Evolutionary conservation across 164 flowering plant genomes (phyloP).

Genomic region (Tetracentron sinense): DNA sequence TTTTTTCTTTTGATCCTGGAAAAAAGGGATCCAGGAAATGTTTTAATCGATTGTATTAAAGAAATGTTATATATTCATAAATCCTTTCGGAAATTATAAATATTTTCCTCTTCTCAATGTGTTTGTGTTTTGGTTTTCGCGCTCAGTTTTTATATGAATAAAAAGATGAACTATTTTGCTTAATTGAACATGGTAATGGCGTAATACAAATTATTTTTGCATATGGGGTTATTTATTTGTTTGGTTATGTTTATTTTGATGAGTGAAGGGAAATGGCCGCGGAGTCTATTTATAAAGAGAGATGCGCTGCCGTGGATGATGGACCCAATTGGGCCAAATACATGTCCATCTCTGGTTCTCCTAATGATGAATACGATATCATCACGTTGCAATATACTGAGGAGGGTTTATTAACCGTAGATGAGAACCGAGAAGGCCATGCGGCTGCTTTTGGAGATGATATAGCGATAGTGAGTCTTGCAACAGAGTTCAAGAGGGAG

Average conservation of each 20-base stretch:
- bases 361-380: slow-evolving; percentile 78
- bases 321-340: slow-evolving; percentile 86
- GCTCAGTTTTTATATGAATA: too few species aligned
- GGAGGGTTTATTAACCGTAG: slow-evolving; percentile 82
- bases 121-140: too few species aligned
- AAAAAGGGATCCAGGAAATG: too few species aligned
- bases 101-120: too few species aligned
- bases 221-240: background rate
- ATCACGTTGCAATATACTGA: slow-evolving; percentile 86
- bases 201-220: too few species aligned
- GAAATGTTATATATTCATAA: too few species aligned
- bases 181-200: background rate
- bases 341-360: slow-evolving; percentile 83
- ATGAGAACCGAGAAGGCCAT: slow-evolving; percentile 79
- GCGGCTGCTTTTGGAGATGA: slow-evolving; percentile 98
- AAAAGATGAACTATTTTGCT: too few species aligned
- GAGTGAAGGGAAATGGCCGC: slow-evolving; percentile 79
- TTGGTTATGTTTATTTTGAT: slow-evolving; percentile 11
- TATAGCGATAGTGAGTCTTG: slow-evolving; percentile 83
- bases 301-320: slow-evolving; percentile 75
- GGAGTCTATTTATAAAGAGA: slow-evolving; percentile 83
- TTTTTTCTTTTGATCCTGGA: too few species aligned
- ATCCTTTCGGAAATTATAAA: too few species aligned
- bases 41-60: too few species aligned
- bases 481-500: slow-evolving; percentile 89